Percentiles rank a stretch among this genome's conserved stretches.
phyloP scores from a whole-genome alignment of 2,329 filamentous ascomycete species.

The Aspergillus quadrilineatus region DNA sequence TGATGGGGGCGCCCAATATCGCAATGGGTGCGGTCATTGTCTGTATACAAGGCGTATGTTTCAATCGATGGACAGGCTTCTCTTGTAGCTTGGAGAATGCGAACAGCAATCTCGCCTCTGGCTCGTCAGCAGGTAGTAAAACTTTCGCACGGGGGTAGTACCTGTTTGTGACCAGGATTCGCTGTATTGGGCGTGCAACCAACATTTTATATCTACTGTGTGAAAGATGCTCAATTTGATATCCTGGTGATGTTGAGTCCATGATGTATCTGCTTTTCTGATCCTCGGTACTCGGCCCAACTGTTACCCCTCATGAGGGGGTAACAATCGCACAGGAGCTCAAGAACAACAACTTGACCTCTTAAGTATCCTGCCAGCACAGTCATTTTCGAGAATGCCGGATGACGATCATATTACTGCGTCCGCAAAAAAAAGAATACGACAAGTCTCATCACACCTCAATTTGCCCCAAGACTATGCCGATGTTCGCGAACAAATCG shows the following conservation, averaged over 20 bases:
- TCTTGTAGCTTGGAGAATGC: conserved; percentile 59
- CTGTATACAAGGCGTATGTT: conserved; percentile 57
- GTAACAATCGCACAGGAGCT: not conserved
- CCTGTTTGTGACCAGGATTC: conserved; percentile 57
- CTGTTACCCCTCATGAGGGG: conserved; percentile 18
- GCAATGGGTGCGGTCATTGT: conserved; percentile 57
- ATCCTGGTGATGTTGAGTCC: not conserved
- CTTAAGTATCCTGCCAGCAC: too few relatives aligned
- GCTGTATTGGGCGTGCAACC: conserved; percentile 41
- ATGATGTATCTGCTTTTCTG: not conserved
- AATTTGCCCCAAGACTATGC: conserved; percentile 60
- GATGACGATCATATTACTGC: conserved; percentile 2
- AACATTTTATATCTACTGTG: not conserved
- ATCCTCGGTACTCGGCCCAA: conserved; percentile 22
- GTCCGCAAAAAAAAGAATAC: conserved; percentile 46
- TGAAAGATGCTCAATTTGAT: too few relatives aligned
- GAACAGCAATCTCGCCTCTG: conserved; percentile 64
- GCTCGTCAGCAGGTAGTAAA: not conserved
- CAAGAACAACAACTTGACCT: not conserved
- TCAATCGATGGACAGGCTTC: conserved; percentile 53
- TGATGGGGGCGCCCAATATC: conserved; percentile 49
- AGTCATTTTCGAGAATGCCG: conserved; percentile 8
- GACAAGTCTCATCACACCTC: conserved; percentile 50
- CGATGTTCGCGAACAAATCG: conserved; percentile 60
- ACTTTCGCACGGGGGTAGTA: conserved; percentile 21